Conservation (phyloP, 768 basidiomycete species). For the Daedaleopsis nitida region DNA sequence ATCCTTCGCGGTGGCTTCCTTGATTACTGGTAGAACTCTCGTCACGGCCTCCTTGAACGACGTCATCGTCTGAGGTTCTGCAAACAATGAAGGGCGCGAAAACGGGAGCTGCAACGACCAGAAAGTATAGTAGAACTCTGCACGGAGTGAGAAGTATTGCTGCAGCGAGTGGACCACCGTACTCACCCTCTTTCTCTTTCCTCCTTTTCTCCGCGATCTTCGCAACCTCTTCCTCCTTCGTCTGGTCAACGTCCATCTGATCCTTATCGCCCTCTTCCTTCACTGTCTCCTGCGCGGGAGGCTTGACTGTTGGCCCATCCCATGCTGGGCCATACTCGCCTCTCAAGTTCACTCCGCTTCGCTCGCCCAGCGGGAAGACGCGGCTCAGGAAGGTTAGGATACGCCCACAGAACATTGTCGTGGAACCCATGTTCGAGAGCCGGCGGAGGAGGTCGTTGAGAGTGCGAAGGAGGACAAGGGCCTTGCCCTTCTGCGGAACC, state of each 20-base stretch:
- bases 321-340: conserved; percentile 84
- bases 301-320: conserved; percentile 57
- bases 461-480: conserved; percentile 79
- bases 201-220: conserved; percentile 36
- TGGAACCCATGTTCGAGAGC: conserved; percentile 82
- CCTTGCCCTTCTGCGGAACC: conserved; percentile 87
- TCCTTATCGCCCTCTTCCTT: conserved; percentile 35
- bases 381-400: conserved; percentile 86
- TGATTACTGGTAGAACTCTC: conserved; percentile 76
- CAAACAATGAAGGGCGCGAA: conserved; percentile 76
- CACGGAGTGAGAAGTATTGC: neutral
- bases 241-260: conserved; percentile 66
- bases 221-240: conserved; percentile 26
- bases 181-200: conserved; percentile 64
- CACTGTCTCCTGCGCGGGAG: conserved; percentile 33
- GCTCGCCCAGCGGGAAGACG: conserved; percentile 85
- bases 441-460: conserved; percentile 87
- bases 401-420: conserved; percentile 85
- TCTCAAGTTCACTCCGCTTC: conserved; percentile 89
- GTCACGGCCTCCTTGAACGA: conserved; percentile 72
- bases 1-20: conserved; percentile 86
- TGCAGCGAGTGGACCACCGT: neutral
- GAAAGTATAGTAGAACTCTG: conserved; percentile 85
- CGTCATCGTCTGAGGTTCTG: conserved; percentile 52
- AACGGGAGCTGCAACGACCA: conserved; percentile 89